Percentiles rank a stretch among this genome's conserved stretches.
phyloP scores from a whole-genome alignment of 1,284 basidiomycete species.

The Cryptococcus floricola region DNA sequence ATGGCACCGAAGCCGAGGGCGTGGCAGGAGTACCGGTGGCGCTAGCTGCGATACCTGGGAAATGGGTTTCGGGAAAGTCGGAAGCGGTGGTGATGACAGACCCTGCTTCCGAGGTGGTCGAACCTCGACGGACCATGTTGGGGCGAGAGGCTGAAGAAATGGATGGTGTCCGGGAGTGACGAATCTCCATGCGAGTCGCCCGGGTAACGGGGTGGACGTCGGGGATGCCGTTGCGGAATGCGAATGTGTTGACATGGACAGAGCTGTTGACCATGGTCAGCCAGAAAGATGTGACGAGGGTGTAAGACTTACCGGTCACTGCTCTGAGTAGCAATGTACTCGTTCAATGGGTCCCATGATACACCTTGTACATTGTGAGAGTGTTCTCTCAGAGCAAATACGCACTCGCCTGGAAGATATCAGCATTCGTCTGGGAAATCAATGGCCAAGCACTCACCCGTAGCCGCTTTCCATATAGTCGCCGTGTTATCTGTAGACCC shows the following conservation, averaged over 20 bases:
- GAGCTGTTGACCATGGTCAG: slow-evolving; percentile 47
- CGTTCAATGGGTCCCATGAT: slow-evolving; percentile 91
- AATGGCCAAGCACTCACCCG: slow-evolving; percentile 25
- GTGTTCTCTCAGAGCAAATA: slow-evolving; percentile 60
- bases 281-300: not conserved
- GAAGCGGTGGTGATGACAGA: slow-evolving; percentile 58
- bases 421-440: not conserved
- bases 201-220: slow-evolving; percentile 64
- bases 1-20: slow-evolving; percentile 39
- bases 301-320: slow-evolving; percentile 62
- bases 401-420: slow-evolving; percentile 37
- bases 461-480: slow-evolving; percentile 45
- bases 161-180: slow-evolving; percentile 49
- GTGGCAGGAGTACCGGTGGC: slow-evolving; percentile 17
- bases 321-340: slow-evolving; percentile 91
- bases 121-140: slow-evolving; percentile 62
- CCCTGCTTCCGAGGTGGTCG: slow-evolving; percentile 69
- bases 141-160: slow-evolving; percentile 52
- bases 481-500: slow-evolving; percentile 97
- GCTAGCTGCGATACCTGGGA: slow-evolving; percentile 37
- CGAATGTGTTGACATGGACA: slow-evolving; percentile 81
- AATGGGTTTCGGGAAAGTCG: slow-evolving; percentile 55
- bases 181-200: slow-evolving; percentile 45
- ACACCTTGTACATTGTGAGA: slow-evolving; percentile 93
- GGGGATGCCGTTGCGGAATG: slow-evolving; percentile 68